These are phyloP conservation scores for Rauvolfia tetraphylla DNA, from an alignment of 257 asterid genomes.

Conservation along the genomic window DNA sequence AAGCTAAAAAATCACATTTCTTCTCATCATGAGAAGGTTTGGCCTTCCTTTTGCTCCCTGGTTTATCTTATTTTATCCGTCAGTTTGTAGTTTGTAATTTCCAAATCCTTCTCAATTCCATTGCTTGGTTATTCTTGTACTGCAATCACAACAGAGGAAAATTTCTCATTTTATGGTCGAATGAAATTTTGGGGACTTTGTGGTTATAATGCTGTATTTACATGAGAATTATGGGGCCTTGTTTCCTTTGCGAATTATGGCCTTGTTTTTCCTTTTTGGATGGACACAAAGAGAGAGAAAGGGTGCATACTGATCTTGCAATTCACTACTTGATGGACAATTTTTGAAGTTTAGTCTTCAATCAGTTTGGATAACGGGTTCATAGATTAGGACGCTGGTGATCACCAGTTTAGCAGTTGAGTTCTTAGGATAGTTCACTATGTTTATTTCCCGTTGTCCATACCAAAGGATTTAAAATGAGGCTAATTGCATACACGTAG, in stretches of 20 bases:
- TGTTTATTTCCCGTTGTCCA: neutral
- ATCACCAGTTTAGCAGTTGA: neutral
- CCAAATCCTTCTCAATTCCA: neutral
- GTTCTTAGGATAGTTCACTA: neutral
- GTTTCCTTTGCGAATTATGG: neutral
- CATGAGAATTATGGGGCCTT: neutral
- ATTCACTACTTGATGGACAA: neutral
- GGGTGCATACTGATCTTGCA: neutral
- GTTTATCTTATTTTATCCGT: neutral
- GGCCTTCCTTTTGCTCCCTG: constrained; percentile 12
- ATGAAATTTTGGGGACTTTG: neutral
- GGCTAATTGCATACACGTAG: neutral
- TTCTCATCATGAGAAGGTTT: constrained; percentile 86
- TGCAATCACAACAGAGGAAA: neutral
- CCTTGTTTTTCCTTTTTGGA: neutral
- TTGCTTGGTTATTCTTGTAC: neutral
- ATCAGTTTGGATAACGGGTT: neutral
- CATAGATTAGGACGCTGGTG: neutral
- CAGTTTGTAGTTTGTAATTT: neutral
- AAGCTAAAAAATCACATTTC: constrained; percentile 87
- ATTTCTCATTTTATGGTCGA: neutral
- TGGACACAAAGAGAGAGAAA: neutral
- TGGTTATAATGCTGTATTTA: neutral
- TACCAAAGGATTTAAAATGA: neutral
- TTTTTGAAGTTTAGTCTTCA: neutral